Conservation (phyloP, 2,329 filamentous ascomycete genomes). For the Exophiala calicioides region DNA sequence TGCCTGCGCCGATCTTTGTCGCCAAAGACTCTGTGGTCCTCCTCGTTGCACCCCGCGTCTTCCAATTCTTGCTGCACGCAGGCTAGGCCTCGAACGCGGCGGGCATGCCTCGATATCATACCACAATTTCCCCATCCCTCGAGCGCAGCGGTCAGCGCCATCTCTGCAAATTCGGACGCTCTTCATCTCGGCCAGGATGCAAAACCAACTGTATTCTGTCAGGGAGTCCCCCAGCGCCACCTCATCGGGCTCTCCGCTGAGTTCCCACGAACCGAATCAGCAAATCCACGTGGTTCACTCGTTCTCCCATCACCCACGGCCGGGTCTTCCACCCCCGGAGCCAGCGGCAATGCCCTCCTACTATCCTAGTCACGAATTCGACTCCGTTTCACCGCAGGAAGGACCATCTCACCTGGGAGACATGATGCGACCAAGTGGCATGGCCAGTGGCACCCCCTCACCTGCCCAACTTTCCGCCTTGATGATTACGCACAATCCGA, state of each 20-base stretch:
- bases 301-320: slow-evolving; percentile 12
- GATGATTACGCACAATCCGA: slow-evolving; percentile 72
- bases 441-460: slow-evolving; percentile 19
- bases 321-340: slow-evolving; percentile 14
- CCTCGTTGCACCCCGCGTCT: neutral
- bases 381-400: slow-evolving; percentile 43
- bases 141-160: neutral
- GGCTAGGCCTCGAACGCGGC: slow-evolving; percentile 9
- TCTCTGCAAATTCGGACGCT: neutral
- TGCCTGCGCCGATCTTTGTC: too few species aligned
- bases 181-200: slow-evolving; percentile 8
- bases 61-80: slow-evolving; percentile 3
- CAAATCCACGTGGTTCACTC: slow-evolving; percentile 8
- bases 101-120: slow-evolving; percentile 15
- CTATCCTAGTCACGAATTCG: slow-evolving; percentile 44
- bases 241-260: slow-evolving; percentile 12
- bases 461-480: slow-evolving; percentile 43
- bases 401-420: slow-evolving; percentile 39
- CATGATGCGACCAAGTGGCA: slow-evolving; percentile 16
- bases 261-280: slow-evolving; percentile 13
- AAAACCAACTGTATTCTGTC: slow-evolving; percentile 14
- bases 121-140: slow-evolving; percentile 1
- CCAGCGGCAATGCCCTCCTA: slow-evolving; percentile 25
- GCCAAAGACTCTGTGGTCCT: too few species aligned
- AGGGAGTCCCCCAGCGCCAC: slow-evolving; percentile 15